phyloP scores from a whole-genome alignment of 768 basidiomycete species.

The Boletus reticulatus region DNA sequence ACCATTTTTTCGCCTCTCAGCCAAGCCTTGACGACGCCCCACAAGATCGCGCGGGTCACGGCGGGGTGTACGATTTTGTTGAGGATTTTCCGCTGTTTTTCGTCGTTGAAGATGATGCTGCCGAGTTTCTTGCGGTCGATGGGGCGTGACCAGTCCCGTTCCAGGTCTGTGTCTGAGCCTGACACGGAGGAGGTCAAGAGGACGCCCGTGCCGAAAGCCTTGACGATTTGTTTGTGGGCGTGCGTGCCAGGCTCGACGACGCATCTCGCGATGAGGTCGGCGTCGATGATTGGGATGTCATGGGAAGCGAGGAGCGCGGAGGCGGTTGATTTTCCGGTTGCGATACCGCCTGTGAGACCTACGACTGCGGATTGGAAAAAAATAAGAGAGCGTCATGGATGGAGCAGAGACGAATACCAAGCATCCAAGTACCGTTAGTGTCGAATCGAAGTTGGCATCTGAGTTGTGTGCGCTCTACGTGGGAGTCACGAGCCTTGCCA shows the following conservation, averaged over 20 bases:
- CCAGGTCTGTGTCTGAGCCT: background rate
- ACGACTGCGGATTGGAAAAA: slow-evolving; percentile 53
- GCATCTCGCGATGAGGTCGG: slow-evolving; percentile 83
- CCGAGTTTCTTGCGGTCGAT: slow-evolving; percentile 86
- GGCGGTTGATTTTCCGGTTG: slow-evolving; percentile 95
- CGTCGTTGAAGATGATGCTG: slow-evolving; percentile 79
- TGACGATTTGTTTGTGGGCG: slow-evolving; percentile 63
- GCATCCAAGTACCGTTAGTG: slow-evolving; percentile 4
- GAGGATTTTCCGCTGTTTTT: slow-evolving; percentile 62
- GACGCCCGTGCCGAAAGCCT: slow-evolving; percentile 68
- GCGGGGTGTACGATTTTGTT: slow-evolving; percentile 91
- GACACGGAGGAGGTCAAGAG: slow-evolving; percentile 38
- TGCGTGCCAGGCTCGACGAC: slow-evolving; percentile 84
- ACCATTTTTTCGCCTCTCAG: slow-evolving; percentile 73
- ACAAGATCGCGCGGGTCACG: slow-evolving; percentile 75
- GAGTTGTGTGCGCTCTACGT: too few species aligned
- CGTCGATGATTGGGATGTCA: slow-evolving; percentile 84
- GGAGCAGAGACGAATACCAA: slow-evolving; percentile 11
- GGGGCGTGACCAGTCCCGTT: slow-evolving; percentile 45
- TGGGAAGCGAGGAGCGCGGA: slow-evolving; percentile 67
- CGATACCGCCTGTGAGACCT: slow-evolving; percentile 95
- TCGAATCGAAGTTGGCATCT: too few species aligned
- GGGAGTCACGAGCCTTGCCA: too few species aligned
- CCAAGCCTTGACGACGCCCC: slow-evolving; percentile 69
- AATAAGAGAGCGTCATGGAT: background rate